Evolutionary conservation across 257 asterid genomes (phyloP).

Genomic region (Solanum dulcamara): DNA sequence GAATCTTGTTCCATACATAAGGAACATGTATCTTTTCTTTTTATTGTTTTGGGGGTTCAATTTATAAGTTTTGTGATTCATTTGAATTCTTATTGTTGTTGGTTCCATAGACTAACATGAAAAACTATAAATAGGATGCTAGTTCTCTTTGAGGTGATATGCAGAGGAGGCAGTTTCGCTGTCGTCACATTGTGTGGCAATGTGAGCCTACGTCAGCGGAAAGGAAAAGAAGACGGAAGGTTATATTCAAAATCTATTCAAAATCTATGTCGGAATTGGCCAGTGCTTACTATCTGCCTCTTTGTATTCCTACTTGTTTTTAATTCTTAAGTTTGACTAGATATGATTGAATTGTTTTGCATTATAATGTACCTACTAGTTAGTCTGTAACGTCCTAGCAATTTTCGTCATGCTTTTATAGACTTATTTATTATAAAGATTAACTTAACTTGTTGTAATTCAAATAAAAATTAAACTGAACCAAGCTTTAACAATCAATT

Average conservation of each 20-base stretch:
- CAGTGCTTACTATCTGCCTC: too few species aligned
- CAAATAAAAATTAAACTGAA: neutral
- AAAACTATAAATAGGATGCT: too few species aligned
- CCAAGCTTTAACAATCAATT: neutral
- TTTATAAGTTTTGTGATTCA: neutral
- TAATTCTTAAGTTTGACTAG: neutral
- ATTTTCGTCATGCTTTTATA: neutral
- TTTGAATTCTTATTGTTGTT: too few species aligned
- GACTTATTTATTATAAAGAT: neutral
- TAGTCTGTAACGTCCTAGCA: neutral
- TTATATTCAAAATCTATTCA: too few species aligned
- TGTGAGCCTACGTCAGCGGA: too few species aligned
- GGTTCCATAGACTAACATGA: too few species aligned
- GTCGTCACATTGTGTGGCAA: too few species aligned
- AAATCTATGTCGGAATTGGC: too few species aligned
- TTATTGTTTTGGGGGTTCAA: neutral
- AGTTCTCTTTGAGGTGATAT: too few species aligned
- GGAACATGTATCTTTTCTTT: neutral
- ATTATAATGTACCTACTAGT: neutral
- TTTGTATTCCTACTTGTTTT: neutral
- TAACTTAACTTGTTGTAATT: neutral
- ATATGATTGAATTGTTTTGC: neutral
- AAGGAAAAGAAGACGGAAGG: too few species aligned
- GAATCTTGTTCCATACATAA: neutral
- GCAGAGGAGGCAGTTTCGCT: too few species aligned